Evolutionary conservation across 2,329 filamentous ascomycete genomes (phyloP), one percentile per base, ranked within the genome.

Genomic region (Coniella lustricola): DNA sequence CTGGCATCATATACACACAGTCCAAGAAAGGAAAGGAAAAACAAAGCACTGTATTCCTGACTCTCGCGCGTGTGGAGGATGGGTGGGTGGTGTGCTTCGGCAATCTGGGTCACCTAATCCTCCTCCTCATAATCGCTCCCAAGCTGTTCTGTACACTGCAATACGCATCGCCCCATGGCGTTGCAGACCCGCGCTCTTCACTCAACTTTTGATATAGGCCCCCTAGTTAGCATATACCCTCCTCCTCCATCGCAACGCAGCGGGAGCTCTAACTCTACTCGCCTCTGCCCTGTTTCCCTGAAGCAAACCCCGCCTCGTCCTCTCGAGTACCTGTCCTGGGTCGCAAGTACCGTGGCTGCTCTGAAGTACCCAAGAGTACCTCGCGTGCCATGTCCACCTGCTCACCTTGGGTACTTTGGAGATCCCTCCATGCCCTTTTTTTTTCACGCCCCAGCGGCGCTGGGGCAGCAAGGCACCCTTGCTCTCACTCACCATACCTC

Each of bases 41-140:
- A 29, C 5, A 29, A 10, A 29, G 25, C 10, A 5, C 10, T 29
- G 10, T 29, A 5, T 29, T 29, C 5, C 25, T 10, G 25, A 5
- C 25, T 29, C 25, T 49, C 25, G 25, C 25, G 25, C 25, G 25
- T 29, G n/a, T n/a, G n/a, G n/a, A n/a, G 25, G 25, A 29, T 29
- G 25, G 25, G 25, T 29, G 25, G 25, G 25, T 46, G 16, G 12
- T 42, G 25, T 43, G 55, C 49, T 57, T 62, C 57, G 61, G 61
- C 58, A 63, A 59, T 61, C 60, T 61, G 56, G 47, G 51, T 54
- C 57, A 55, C 56, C 58, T 55, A 58, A 51, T 55, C 39, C 48
- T 47, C 55, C 52, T 56, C 54, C 51, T 52, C 25, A 29, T 29
- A 29, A n/a, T 29, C 25, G 43, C 50, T 48, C 50, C 46, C 49